Percentiles rank a stretch among this genome's conserved stretches.
Evolutionary conservation across 768 basidiomycete genomes (phyloP).

Genomic region (Suillus ampliporus): DNA sequence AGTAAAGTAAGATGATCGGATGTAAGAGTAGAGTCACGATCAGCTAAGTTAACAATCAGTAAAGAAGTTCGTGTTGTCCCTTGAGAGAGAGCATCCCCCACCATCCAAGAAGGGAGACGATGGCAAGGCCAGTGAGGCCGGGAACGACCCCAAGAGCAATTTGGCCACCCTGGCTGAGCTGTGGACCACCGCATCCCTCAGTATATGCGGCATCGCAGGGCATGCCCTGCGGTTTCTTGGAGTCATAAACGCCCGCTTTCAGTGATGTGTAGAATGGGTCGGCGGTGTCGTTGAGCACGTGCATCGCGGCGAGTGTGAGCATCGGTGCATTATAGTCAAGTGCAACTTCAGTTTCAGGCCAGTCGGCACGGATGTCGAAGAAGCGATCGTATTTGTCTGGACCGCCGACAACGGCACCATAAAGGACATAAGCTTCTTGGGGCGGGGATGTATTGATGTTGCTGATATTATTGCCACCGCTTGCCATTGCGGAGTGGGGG

Average conservation of each 20-base stretch:
- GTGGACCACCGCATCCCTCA: slow-evolving; percentile 53
- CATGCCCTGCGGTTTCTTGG: slow-evolving; percentile 63
- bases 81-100: slow-evolving; percentile 29
- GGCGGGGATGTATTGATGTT: slow-evolving; percentile 75
- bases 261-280: slow-evolving; percentile 84
- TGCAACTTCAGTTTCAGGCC: slow-evolving; percentile 90
- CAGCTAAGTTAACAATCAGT: not conserved
- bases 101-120: slow-evolving; percentile 51
- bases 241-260: slow-evolving; percentile 67
- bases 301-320: slow-evolving; percentile 83
- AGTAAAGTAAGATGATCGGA: not conserved
- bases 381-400: slow-evolving; percentile 77
- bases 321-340: slow-evolving; percentile 91
- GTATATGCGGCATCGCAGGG: slow-evolving; percentile 81
- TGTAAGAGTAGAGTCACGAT: not conserved
- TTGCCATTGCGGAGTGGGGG: slow-evolving; percentile 89
- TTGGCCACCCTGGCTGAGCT: slow-evolving; percentile 62
- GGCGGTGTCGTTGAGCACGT: slow-evolving; percentile 64
- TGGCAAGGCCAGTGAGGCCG: slow-evolving; percentile 61
- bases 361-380: slow-evolving; percentile 88
- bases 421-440: slow-evolving; percentile 76
- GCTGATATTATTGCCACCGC: slow-evolving; percentile 75
- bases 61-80: not conserved
- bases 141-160: slow-evolving; percentile 76
- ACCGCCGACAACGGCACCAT: slow-evolving; percentile 90